Percentiles rank a stretch among this genome's conserved stretches.
phyloP scores from a whole-genome alignment of 148 eudicot species.

The Amaranthus hypochondriacus region DNA sequence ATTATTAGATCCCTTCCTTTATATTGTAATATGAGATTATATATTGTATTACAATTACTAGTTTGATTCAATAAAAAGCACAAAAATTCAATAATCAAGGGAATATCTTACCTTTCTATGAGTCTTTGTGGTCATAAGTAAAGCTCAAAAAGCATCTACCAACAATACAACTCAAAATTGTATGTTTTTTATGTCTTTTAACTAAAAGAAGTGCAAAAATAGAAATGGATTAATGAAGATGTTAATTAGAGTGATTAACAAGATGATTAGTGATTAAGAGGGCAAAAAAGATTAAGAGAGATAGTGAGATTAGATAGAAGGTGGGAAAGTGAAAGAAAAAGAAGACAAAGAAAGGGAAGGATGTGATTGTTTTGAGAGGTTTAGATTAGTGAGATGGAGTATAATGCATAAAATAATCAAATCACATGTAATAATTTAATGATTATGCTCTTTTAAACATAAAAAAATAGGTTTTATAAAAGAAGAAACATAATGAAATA shows the following conservation, averaged over 20 bases:
- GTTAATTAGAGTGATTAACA: conserved; percentile 8
- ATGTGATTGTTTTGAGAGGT: neutral
- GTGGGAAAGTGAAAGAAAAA: conserved; percentile 3
- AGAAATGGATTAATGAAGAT: neutral
- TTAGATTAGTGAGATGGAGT: neutral
- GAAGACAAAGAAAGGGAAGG: neutral
- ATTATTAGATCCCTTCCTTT: no score
- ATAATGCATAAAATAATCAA: no score
- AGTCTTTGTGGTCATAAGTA: conserved; percentile 21
- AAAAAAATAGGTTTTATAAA: no score
- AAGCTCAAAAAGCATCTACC: neutral
- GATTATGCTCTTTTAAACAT: no score
- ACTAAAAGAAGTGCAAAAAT: neutral
- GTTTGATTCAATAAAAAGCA: no score
- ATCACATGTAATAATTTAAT: no score
- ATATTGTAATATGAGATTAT: no score
- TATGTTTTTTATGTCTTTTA: neutral
- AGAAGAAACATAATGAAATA: no score
- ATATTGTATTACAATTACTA: no score
- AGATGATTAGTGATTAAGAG: neutral
- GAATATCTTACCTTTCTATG: conserved; percentile 18
- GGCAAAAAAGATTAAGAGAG: neutral
- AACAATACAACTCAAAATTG: neutral
- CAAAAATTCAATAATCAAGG: no score
- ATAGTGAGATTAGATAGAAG: conserved; percentile 1